Conservation (phyloP, 192 early-diverging fungal species). For the Coemansia sp. region DNA sequence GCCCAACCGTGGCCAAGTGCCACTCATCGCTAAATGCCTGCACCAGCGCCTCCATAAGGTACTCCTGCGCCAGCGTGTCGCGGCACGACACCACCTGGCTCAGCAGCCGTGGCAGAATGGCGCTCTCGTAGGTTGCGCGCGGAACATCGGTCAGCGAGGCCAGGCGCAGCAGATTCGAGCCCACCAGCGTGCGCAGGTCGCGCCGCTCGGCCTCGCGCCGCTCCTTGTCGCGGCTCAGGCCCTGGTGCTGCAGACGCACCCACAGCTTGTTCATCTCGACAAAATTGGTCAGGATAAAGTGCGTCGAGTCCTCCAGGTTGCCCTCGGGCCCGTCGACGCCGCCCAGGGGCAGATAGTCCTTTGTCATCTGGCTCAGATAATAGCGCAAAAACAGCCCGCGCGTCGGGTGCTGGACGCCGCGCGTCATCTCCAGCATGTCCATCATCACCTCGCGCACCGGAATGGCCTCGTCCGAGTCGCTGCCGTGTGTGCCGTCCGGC, state of each 20-base stretch:
- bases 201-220: conserved; percentile 93
- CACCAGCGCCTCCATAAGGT: conserved; percentile 98
- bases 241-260: conserved; percentile 98
- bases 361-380: conserved; percentile 91
- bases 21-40: conserved; percentile 98
- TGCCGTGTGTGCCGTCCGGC: conserved; percentile 8
- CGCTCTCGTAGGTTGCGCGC: conserved; percentile 74
- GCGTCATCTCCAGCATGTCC: conserved; percentile 98
- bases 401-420: conserved; percentile 98
- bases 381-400: conserved; percentile 95
- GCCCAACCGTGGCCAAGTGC: conserved; percentile 85
- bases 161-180: conserved; percentile 90
- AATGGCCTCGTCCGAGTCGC: conserved; percentile 57
- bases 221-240: conserved; percentile 88
- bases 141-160: conserved; percentile 88
- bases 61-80: conserved; percentile 98
- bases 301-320: conserved; percentile 85
- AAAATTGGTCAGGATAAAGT: conserved; percentile 96
- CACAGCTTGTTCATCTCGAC: conserved; percentile 99
- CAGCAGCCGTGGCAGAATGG: conserved; percentile 87
- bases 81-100: conserved; percentile 96
- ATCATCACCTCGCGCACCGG: conserved; percentile 95
- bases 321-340: conserved; percentile 57
- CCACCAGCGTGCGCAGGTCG: conserved; percentile 93
- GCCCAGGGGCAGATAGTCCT: conserved; percentile 88